A percentile compares a stretch with the other conserved stretches of the same genome.
phyloP scores from a whole-genome alignment of 1,139 yeast genomes.

The Arxiozyma heterogenica region DNA sequence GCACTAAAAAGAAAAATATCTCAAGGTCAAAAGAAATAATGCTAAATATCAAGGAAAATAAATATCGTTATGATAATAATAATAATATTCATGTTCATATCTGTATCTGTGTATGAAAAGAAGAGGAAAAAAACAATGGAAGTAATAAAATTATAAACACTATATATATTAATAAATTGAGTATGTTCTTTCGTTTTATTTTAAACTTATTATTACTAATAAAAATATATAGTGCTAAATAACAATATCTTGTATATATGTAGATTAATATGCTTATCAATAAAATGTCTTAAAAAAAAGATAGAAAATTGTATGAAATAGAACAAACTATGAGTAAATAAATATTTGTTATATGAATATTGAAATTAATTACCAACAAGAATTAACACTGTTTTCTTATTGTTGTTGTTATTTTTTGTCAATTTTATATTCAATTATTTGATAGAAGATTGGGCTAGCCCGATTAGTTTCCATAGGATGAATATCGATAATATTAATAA shows the following conservation, averaged over 20 bases:
- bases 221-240: not conserved
- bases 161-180: not conserved
- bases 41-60: conserved; percentile 3
- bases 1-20: conserved; percentile 29
- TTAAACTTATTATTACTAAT: not conserved
- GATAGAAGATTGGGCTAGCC: not conserved
- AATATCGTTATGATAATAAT: no score
- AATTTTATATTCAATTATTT: not conserved
- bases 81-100: not conserved
- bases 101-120: not conserved
- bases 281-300: no score
- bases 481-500: not conserved
- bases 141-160: not conserved
- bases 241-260: not conserved
- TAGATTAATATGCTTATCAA: not conserved
- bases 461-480: not conserved
- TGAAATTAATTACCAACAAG: not conserved
- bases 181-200: no score
- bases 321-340: not conserved
- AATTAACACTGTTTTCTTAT: not conserved
- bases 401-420: not conserved
- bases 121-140: no score
- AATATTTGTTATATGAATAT: not conserved
- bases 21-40: conserved; percentile 20
- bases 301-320: no score